Evolutionary conservation across 139 green algal species (phyloP), one percentile per base, ranked within the genome.

Genomic region (Microglena sp.): DNA sequence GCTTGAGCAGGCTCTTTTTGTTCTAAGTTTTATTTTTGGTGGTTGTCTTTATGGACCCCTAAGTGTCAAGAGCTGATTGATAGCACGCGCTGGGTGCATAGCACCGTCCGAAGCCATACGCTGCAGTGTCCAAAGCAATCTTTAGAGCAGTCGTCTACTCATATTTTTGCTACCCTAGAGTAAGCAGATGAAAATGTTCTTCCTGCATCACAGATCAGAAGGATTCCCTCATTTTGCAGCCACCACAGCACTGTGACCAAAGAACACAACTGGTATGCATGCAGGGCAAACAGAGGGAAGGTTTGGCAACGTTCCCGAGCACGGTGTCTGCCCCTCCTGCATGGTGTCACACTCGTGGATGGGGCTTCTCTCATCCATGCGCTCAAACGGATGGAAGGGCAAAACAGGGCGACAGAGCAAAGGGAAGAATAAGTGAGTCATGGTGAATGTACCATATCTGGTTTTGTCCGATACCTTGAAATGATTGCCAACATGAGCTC

Each of bases 261-360:
- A 11, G 18, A 11, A 18, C 40, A 50, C 15, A 18, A 11, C 15
- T 18, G 18, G 15, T 18, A 50, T 18, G 40, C 40, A 24, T 31
- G 58, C 4, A 53, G 58, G 26, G 22, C 11, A n/a, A 35, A 33
- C 55, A 35, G 27, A 15, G 7, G 24, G 27, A 28, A 28, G 55
- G 28, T 62, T 43, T 62, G 55, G 55, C 5, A 29, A 35, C 5
- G 43, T 67, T 26, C 60, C 60, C 8, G 40, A 35, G 26, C 4
- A 34, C 4, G 60, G 60, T 5, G 4, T 7, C n/a, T 67, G 60
- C 35, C 60, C 60, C 5, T 3, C 6, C 7, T 67, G 60, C 28
- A 7, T 5, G 4, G 4, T 3, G 18, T 8, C 5, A 11, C 36
- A 67, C 60, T 28, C 35, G 15, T 67, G 60, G 60, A 44, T 67